Base-by-base conservation (phyloP, 2,329 filamentous ascomycete species). In the Penicillium sp. region DNA sequence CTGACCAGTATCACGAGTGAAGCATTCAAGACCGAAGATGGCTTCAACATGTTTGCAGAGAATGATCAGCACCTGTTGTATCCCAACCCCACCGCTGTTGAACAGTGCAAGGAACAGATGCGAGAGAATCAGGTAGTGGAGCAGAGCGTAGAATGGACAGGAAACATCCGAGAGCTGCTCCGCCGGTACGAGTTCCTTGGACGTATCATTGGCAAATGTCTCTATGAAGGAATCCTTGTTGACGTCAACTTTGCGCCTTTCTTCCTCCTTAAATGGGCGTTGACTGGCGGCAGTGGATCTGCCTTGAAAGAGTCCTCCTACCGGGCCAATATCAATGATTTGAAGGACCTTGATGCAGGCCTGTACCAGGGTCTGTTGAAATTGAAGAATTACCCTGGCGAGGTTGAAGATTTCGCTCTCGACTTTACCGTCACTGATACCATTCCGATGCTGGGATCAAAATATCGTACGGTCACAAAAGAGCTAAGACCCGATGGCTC, bases 191-290 rank as follows among this genome's bases (percentile, higher is more conserved):
- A 97, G 68, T 99, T 99, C 63, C 79, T 97, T 0, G 94, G 94
- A 1, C 88, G 94, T 3, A 85, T 99, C 26, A 87, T 99, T 25
- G 94, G 94, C 11, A 99, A 99, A 72, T 99, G 94, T 74, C 80
- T 99, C 67, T 99, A 99, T 69, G 94, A 99, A 76, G 92, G 92
- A 0, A 97, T 99, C 43, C 81, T 99, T 3, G 87, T 97, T 45
- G 92, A 99, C 73, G 87, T 97, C 56, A 86, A 86, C 49, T 99
- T 99, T 77, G 92, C 93, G 1, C 88, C 90, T 0, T 99, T 99
- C 77, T 99, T 99, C 76, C 82, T 99, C 6, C 83, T 96, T 56
- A 97, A 97, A 71, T 99, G 94, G 94, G 86, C 92, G 2, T 82
- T 93, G 51, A 87, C 88, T 11, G 88, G 88, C 15, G 86, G 84